Conservation (phyloP, 345 rosid genomes). For the Noccaea caerulescens region DNA sequence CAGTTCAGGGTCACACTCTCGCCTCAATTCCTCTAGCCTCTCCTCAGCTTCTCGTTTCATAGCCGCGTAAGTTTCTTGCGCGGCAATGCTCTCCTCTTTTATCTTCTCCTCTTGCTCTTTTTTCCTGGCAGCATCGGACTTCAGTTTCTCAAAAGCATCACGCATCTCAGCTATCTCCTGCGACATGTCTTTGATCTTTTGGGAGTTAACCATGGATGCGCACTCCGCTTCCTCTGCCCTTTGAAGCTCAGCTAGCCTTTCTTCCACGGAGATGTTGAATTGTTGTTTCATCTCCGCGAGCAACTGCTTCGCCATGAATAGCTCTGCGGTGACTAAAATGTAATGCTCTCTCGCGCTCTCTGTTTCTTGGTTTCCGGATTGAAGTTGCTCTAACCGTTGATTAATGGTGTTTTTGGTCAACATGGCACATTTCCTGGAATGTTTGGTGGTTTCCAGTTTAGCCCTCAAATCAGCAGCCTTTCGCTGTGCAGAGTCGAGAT, state of each 20-base stretch:
- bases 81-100: slow-evolving; percentile 47
- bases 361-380: slow-evolving; percentile 52
- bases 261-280: slow-evolving; percentile 67
- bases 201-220: slow-evolving; percentile 44
- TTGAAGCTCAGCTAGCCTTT: slow-evolving; percentile 62
- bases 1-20: slow-evolving; percentile 59
- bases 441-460: slow-evolving; percentile 44
- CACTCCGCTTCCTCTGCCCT: slow-evolving; percentile 73
- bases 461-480: slow-evolving; percentile 48
- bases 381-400: slow-evolving; percentile 53
- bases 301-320: slow-evolving; percentile 67
- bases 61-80: slow-evolving; percentile 43
- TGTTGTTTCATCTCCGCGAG: slow-evolving; percentile 66
- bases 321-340: slow-evolving; percentile 46
- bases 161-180: slow-evolving; percentile 63
- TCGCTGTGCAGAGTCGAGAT: slow-evolving; percentile 58
- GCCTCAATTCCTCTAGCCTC: slow-evolving; percentile 48
- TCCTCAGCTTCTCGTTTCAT: slow-evolving; percentile 53
- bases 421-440: slow-evolving; percentile 51
- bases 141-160: slow-evolving; percentile 52
- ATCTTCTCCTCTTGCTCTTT: slow-evolving; percentile 53
- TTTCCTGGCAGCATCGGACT: slow-evolving; percentile 48
- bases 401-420: slow-evolving; percentile 50
- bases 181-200: slow-evolving; percentile 53
- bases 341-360: slow-evolving; percentile 60